Evolutionary conservation across 371 early-diverging fungal genomes (phyloP).

Genomic region (Enterocytospora artemiae): DNA sequence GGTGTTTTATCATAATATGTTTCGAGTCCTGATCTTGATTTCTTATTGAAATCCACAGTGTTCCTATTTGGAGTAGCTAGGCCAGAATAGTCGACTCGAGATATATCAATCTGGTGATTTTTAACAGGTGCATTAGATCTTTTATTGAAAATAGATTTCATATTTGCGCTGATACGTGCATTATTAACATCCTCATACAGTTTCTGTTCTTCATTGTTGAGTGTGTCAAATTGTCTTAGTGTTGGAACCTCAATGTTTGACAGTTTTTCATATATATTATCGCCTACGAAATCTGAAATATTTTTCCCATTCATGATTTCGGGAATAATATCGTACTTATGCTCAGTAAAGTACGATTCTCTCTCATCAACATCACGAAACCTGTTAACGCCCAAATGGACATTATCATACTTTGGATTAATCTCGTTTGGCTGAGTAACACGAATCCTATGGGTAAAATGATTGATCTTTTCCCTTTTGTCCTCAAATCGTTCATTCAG

Average conservation of each 20-base stretch:
- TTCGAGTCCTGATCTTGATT: slow-evolving; percentile 15
- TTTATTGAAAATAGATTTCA: slow-evolving; percentile 22
- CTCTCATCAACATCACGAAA: slow-evolving; percentile 29
- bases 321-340: slow-evolving; percentile 93
- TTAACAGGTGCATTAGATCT: slow-evolving; percentile 7
- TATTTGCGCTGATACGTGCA: slow-evolving; percentile 28
- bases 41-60: slow-evolving; percentile 30
- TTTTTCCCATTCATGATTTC: slow-evolving; percentile 99
- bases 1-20: slow-evolving; percentile 34
- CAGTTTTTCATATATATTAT: slow-evolving; percentile 70
- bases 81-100: slow-evolving; percentile 4
- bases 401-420: slow-evolving; percentile 12
- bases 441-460: slow-evolving; percentile 58
- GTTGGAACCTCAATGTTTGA: slow-evolving; percentile 87
- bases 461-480: slow-evolving; percentile 44
- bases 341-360: slow-evolving; percentile 60
- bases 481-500: slow-evolving; percentile 49
- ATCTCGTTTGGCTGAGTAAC: slow-evolving; percentile 11
- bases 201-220: slow-evolving; percentile 44
- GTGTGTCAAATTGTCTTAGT: slow-evolving; percentile 60
- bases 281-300: slow-evolving; percentile 93
- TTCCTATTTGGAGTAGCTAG: background rate
- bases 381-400: slow-evolving; percentile 19
- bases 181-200: slow-evolving; percentile 41
- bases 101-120: slow-evolving; percentile 13